Evolutionary conservation across 2,329 filamentous ascomycete genomes (phyloP).

Genomic region (Trematosphaeria pertusa): DNA sequence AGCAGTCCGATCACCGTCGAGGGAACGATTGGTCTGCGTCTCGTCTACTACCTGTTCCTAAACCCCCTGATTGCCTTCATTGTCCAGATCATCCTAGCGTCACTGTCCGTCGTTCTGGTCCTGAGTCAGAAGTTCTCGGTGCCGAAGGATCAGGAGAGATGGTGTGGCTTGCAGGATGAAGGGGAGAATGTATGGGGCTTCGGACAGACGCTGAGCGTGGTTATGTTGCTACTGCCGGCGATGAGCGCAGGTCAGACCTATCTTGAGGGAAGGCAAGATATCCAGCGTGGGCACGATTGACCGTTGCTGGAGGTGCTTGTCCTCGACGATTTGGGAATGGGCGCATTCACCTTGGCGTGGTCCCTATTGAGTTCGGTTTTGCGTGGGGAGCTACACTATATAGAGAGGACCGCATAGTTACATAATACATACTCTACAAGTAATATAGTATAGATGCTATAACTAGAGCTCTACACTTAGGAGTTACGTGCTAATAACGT

Average conservation of each 20-base stretch:
- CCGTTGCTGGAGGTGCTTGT: too few species aligned
- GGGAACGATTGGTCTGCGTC: slow-evolving; percentile 19
- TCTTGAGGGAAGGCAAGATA: slow-evolving; percentile 35
- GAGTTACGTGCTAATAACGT: too few species aligned
- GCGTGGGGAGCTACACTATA: too few species aligned
- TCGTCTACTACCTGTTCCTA: slow-evolving; percentile 33
- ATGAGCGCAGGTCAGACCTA: slow-evolving; percentile 36
- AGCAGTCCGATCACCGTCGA: too few species aligned
- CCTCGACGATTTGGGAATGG: too few species aligned
- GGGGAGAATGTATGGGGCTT: slow-evolving; percentile 40
- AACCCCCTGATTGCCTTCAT: slow-evolving; percentile 36
- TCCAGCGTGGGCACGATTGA: slow-evolving; percentile 15
- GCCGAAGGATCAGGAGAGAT: slow-evolving; percentile 22
- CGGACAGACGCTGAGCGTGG: slow-evolving; percentile 39
- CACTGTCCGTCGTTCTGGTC: slow-evolving; percentile 30
- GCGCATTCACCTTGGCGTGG: too few species aligned
- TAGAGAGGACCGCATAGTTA: too few species aligned
- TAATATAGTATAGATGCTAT: too few species aligned
- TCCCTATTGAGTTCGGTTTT: too few species aligned
- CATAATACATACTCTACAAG: too few species aligned
- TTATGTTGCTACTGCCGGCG: slow-evolving; percentile 35
- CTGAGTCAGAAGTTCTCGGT: slow-evolving; percentile 37
- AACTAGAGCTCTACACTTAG: too few species aligned
- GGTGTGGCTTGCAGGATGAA: slow-evolving; percentile 32
- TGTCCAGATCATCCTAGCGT: slow-evolving; percentile 33